These are phyloP conservation scores for Agastache rugosa DNA, from an alignment of 257 asterid genomes.

Conservation along the genomic window DNA sequence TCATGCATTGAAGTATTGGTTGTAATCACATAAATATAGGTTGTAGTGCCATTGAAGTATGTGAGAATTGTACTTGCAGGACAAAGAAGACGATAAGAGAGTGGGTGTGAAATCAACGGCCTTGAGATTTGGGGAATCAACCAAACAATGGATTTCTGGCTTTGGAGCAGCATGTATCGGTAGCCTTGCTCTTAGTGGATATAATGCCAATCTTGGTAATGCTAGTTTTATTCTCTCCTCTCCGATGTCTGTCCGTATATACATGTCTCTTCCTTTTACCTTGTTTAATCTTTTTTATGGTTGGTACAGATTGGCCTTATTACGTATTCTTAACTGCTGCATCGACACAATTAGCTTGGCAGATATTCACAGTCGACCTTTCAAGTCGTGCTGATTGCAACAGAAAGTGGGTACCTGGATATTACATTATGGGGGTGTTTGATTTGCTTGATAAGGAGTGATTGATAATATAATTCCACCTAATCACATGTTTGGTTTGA, in stretches of 20 bases:
- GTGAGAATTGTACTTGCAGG: conserved; percentile 52
- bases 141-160: conserved; percentile 76
- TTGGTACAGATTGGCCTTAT: conserved; percentile 74
- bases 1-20: no score
- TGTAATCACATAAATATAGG: no score
- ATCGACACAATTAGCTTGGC: conserved; percentile 83
- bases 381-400: conserved; percentile 78
- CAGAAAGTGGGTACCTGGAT: conserved; percentile 57
- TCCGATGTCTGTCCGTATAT: conserved; percentile 9
- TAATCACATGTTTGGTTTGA: no score
- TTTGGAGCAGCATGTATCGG: conserved; percentile 82
- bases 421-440: background rate
- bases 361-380: conserved; percentile 74
- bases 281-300: conserved; percentile 22
- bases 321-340: conserved; percentile 66
- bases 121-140: conserved; percentile 79
- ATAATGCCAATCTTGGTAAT: conserved; percentile 71
- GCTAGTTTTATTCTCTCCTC: background rate
- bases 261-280: background rate
- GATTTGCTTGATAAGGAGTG: no score
- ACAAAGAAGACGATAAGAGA: conserved; percentile 78
- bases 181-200: conserved; percentile 79
- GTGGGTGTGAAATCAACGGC: conserved; percentile 97
- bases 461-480: no score
- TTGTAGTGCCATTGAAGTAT: no score